Base-by-base conservation (phyloP, 1,139 yeast species). In the Pichia sp. region DNA sequence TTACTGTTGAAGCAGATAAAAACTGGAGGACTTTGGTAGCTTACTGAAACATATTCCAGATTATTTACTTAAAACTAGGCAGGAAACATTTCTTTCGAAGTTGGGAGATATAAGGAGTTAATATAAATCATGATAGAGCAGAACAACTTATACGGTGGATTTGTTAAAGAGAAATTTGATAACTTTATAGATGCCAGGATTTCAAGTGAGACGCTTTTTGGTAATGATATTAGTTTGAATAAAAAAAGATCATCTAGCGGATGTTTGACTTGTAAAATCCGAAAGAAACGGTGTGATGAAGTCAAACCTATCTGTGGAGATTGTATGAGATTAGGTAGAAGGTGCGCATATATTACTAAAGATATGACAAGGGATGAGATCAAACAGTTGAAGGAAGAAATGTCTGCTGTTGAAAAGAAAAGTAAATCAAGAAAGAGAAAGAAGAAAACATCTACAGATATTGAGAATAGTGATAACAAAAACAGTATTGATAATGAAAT, bases 251-350 rank as follows among this genome's bases (percentile, higher is more conserved):
- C 82, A 1, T 71, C 68, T 50, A 71, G 70, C 54, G 94, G 94
- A 0, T 85, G 92, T 61, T 63, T 82, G 44, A 82, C 89, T 0
- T 85, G 94, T 59, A 81, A 85, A 53, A 69, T 77, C 34, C 68
- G 94, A 30, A 84, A 84, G 69, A 84, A 84, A 61, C 77, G 87
- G 52, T 85, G 92, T 59, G 82, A 83, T 59, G 90, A 84, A 60
- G 60, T 57, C 1, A 72, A 70, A 49, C 92, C 92, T 2, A 58
- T 65, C 1, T 85, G 94, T 59, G 69, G 73, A 1, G 85, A 82
- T 48, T 83, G 89, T 61, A 49, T 54, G 5, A 67, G 89, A 47
- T 66, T 82, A 34, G 68, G 71, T 1, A 69, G 80, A 49, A 70
- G 68, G 40, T 82, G 89, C 60, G 69, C 62, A 16, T 77, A 77